A percentile compares a stretch with the other conserved stretches of the same genome.
These are phyloP conservation scores for Marsdenia floribunda DNA, from an alignment of 257 asterid genomes.

Conservation along the genomic window DNA sequence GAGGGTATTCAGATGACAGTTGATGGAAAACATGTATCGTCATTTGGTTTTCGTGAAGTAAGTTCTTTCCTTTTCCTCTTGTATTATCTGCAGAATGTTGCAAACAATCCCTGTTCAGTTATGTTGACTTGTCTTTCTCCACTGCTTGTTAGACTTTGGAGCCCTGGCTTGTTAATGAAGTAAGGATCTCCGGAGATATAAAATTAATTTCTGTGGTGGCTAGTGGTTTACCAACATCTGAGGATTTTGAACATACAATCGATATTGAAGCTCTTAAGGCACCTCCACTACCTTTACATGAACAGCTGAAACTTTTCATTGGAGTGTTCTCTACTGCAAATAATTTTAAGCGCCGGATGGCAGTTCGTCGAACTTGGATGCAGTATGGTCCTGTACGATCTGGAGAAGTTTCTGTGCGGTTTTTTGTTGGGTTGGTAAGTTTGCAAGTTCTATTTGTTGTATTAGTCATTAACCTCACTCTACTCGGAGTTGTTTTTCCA, in stretches of 20 bases:
- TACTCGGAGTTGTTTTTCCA: background rate
- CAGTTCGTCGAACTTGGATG: slow-evolving; percentile 98
- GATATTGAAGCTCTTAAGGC: slow-evolving; percentile 83
- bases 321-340: slow-evolving; percentile 97
- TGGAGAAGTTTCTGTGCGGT: slow-evolving; percentile 89
- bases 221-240: slow-evolving; percentile 94
- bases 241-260: slow-evolving; percentile 68
- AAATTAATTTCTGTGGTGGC: slow-evolving; percentile 77
- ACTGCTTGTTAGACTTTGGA: slow-evolving; percentile 63
- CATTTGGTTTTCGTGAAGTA: slow-evolving; percentile 92
- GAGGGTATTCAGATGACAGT: slow-evolving; percentile 98
- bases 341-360: slow-evolving; percentile 97
- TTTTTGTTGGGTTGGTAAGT: slow-evolving; percentile 96
- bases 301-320: slow-evolving; percentile 58
- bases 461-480: background rate
- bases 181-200: slow-evolving; percentile 79
- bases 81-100: background rate
- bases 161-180: slow-evolving; percentile 93
- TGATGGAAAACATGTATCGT: slow-evolving; percentile 92
- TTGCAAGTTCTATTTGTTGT: background rate
- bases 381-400: slow-evolving; percentile 81
- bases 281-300: slow-evolving; percentile 45
- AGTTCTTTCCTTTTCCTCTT: slow-evolving; percentile 23
- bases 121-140: slow-evolving; percentile 14
- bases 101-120: slow-evolving; percentile 10